Conservation (phyloP, 1,139 yeast genomes). For the Debaryomyces singareniensis region DNA sequence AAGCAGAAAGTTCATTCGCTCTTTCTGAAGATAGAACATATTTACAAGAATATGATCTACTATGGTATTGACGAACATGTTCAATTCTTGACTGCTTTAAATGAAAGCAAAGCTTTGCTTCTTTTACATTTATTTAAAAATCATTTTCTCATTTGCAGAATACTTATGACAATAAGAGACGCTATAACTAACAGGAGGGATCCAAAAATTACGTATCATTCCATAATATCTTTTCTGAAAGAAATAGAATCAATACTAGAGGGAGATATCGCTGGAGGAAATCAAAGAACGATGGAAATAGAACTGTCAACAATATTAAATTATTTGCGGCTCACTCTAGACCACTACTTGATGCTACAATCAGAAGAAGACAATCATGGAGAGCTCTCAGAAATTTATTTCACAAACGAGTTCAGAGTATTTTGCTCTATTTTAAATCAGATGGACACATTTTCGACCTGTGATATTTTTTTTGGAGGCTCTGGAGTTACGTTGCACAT, state of each 20-base stretch:
- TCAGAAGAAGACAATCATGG: background rate
- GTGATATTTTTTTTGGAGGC: conserved; percentile 8
- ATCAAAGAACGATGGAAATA: background rate
- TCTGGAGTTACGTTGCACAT: conserved; percentile 22
- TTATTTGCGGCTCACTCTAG: background rate
- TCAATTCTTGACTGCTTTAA: background rate
- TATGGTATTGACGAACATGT: background rate
- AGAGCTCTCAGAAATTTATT: background rate
- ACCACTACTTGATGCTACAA: background rate
- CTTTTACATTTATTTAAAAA: background rate
- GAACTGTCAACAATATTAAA: background rate
- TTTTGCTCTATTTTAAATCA: background rate
- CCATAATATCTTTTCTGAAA: background rate
- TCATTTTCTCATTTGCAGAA: background rate
- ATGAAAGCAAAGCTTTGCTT: background rate
- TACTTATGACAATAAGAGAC: background rate
- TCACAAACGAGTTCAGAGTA: background rate
- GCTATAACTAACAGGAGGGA: background rate
- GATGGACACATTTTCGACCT: background rate
- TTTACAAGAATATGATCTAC: background rate
- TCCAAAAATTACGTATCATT: background rate
- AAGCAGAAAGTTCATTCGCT: background rate
- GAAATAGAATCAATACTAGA: background rate
- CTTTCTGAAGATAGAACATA: background rate
- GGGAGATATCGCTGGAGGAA: background rate